Conservation (phyloP, 2,329 filamentous ascomycete genomes). For the Alternaria sp. region DNA sequence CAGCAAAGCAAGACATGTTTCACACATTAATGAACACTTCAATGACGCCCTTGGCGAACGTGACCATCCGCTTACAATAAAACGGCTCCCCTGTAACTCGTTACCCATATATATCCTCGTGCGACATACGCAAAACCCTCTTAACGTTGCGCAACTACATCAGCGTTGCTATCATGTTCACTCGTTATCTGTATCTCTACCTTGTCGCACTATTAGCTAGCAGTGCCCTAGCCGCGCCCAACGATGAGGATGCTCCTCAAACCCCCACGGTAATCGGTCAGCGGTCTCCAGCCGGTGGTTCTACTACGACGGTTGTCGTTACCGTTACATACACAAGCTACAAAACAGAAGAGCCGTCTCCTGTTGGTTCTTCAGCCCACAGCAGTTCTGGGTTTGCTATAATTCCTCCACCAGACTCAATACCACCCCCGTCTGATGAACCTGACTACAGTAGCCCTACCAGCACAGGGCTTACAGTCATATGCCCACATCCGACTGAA, state of each 20-base stretch:
- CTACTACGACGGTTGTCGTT: constrained; percentile 4
- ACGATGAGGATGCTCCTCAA: background rate
- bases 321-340: constrained; percentile 7
- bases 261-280: background rate
- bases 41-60: background rate
- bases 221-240: background rate
- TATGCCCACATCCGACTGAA: constrained; percentile 1
- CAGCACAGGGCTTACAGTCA: background rate
- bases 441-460: background rate
- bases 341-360: background rate
- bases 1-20: background rate
- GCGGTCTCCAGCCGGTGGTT: background rate
- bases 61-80: background rate
- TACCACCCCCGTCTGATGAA: background rate
- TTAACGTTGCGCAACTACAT: background rate
- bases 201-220: background rate
- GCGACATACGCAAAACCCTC: background rate
- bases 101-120: background rate
- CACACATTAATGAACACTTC: background rate
- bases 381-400: background rate
- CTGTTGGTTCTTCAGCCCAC: background rate
- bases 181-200: background rate
- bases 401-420: background rate
- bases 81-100: background rate
- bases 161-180: background rate